Base-by-base conservation (phyloP, 352 stramenopile genomes). In the Phytophthora sp. region DNA sequence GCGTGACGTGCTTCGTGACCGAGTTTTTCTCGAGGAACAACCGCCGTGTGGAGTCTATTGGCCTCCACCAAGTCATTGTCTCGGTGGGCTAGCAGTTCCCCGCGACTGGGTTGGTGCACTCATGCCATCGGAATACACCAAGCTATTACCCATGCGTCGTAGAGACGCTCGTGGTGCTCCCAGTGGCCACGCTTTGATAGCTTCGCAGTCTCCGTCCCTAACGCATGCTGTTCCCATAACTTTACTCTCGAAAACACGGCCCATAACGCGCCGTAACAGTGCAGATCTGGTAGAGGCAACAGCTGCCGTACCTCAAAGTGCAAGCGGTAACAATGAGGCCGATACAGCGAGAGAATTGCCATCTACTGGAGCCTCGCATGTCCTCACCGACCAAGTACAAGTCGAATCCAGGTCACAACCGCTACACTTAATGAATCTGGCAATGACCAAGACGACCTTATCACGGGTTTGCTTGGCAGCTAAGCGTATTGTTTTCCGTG, bases 41-140 rank as follows among this genome's bases (percentile, higher is more conserved):
- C 56, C 67, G 20, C 53, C 71, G 9, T 30, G 52, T 3, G 71
- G 62, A 30, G 54, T 93, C 7, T 95, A 88, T 55, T 95, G 84
- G 86, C 81, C 83, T 5, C 71, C 82, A 33, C 51, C 67, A 16
- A 63, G 73, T 3, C 76, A 86, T 51, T 86, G 73, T 29, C 76
- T 75, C 18, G 68, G 66, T 41, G 74, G 79, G 0, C 35, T 93
- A 0, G 73, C 64, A 20, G 69, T 93, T 4, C 84, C 84, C 5
- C 65, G 75, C 8, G 82, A 90, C 49, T 93, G 84, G 84, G 46
- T 93, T 5, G 82, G 79, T 13, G 79, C 84, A 4, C 73, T 93
- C 26, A 85, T 79, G 66, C 77, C 77, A 0, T 93, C 84, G 0
- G 84, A 93, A 45, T 93, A 93, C 59, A 82, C 89, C 5, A 82